Conservation (phyloP, 305 asterid genomes). For the Fraxinus xanthoxyloides region DNA sequence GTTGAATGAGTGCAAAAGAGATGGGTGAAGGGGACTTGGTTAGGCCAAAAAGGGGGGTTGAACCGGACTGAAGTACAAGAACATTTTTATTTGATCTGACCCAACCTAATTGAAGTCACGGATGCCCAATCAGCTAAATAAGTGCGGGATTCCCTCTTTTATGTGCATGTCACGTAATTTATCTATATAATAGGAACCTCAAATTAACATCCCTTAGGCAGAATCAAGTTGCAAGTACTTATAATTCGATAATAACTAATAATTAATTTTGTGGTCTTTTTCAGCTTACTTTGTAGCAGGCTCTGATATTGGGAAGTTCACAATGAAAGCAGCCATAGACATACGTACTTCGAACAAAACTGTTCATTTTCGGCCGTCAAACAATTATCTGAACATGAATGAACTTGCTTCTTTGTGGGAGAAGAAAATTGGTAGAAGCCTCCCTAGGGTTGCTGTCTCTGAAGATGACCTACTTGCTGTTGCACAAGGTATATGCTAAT, state of each 20-base stretch:
- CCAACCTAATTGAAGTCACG: too few species aligned
- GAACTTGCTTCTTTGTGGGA: slow-evolving; percentile 40
- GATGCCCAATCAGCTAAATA: too few species aligned
- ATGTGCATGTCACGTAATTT: too few species aligned
- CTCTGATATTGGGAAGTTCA: slow-evolving; percentile 31
- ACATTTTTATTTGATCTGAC: too few species aligned
- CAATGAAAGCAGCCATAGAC: slow-evolving; percentile 30
- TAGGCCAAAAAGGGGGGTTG: too few species aligned
- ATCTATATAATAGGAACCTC: too few species aligned
- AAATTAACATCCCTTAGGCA: neutral
- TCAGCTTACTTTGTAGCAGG: slow-evolving; percentile 42
- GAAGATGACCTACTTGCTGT: slow-evolving; percentile 31
- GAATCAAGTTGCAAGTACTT: neutral
- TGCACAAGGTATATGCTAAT: slow-evolving; percentile 24
- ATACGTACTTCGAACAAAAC: slow-evolving; percentile 22
- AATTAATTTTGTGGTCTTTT: neutral
- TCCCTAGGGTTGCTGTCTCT: slow-evolving; percentile 28
- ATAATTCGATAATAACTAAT: neutral
- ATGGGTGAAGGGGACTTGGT: too few species aligned
- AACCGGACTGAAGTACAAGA: too few species aligned
- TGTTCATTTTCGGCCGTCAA: slow-evolving; percentile 39
- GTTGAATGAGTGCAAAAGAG: too few species aligned
- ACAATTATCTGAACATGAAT: slow-evolving; percentile 33
- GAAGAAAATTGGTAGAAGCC: slow-evolving; percentile 31
- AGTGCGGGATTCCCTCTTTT: too few species aligned